phyloP scores from a whole-genome alignment of 202 grass and related monocot species.

The Panicum hallii region DNA sequence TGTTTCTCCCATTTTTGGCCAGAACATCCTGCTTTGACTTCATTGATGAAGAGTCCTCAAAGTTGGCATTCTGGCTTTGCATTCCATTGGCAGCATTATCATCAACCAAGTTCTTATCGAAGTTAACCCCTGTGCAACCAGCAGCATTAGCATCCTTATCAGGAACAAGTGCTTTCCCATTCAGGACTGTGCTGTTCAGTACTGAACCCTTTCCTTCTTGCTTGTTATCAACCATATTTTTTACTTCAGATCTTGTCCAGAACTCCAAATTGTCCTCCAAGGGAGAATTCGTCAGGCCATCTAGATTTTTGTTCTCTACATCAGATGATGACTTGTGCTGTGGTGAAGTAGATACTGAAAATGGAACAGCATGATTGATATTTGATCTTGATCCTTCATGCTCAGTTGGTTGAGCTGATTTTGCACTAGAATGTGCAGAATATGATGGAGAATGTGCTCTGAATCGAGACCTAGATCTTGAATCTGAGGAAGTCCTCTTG shows the following conservation, averaged over 20 bases:
- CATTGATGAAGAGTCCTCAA: constrained; percentile 2
- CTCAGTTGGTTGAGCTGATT: constrained; percentile 53
- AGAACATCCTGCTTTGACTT: constrained; percentile 33
- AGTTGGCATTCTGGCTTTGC: constrained; percentile 37
- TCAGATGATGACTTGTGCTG: constrained; percentile 36
- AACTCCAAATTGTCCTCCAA: constrained; percentile 18
- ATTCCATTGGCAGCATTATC: constrained; percentile 29
- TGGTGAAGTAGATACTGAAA: constrained; percentile 45
- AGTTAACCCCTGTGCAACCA: constrained; percentile 19
- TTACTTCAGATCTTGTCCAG: constrained; percentile 8
- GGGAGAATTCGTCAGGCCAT: constrained; percentile 14
- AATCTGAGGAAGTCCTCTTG: constrained; percentile 25
- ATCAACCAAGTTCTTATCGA: constrained; percentile 29
- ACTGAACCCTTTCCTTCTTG: constrained; percentile 28
- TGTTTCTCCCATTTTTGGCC: constrained; percentile 17
- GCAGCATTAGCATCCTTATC: constrained; percentile 13
- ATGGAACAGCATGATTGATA: constrained; percentile 34
- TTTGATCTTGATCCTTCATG: constrained; percentile 51
- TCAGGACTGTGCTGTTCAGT: constrained; percentile 34
- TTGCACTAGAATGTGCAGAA: constrained; percentile 64
- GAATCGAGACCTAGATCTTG: constrained; percentile 33
- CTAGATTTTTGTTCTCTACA: constrained; percentile 28
- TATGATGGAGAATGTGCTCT: constrained; percentile 37
- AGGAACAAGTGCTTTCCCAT: constrained; percentile 11
- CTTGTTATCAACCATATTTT: constrained; percentile 12